Conservation (phyloP, 2,329 filamentous ascomycete species). For the Nemania sp. region DNA sequence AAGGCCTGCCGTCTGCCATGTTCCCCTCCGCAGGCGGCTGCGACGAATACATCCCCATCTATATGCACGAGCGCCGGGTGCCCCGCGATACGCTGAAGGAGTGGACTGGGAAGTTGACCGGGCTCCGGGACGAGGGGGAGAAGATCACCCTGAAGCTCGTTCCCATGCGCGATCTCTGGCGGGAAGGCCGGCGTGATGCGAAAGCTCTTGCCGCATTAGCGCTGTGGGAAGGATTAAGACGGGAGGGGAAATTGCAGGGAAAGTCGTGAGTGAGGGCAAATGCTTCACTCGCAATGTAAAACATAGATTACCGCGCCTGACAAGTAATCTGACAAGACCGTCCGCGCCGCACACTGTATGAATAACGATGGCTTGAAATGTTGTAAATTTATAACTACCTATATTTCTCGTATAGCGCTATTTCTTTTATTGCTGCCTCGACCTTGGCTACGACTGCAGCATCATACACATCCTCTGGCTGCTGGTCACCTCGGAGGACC, state of each 20-base stretch:
- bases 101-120: constrained; percentile 69
- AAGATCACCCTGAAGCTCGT: constrained; percentile 72
- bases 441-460: constrained; percentile 74
- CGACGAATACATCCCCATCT: constrained; percentile 71
- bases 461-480: constrained; percentile 80
- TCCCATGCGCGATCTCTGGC: constrained; percentile 67
- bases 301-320: background rate
- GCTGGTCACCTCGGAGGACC: constrained; percentile 77
- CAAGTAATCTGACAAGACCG: background rate
- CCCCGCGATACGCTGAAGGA: constrained; percentile 62
- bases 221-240: constrained; percentile 67
- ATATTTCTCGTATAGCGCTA: constrained; percentile 69
- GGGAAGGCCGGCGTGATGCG: constrained; percentile 66
- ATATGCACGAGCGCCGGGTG: constrained; percentile 66
- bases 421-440: constrained; percentile 74
- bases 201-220: constrained; percentile 71
- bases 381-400: constrained; percentile 48
- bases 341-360: background rate
- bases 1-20: constrained; percentile 61
- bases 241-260: constrained; percentile 54
- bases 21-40: constrained; percentile 70
- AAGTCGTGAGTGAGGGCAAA: constrained; percentile 10
- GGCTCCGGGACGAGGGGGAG: constrained; percentile 68
- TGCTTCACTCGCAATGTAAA: constrained; percentile 1
- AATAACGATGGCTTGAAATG: constrained; percentile 19